Evolutionary conservation across 2,329 filamentous ascomycete genomes (phyloP).

Genomic region (Orbilia javanica): DNA sequence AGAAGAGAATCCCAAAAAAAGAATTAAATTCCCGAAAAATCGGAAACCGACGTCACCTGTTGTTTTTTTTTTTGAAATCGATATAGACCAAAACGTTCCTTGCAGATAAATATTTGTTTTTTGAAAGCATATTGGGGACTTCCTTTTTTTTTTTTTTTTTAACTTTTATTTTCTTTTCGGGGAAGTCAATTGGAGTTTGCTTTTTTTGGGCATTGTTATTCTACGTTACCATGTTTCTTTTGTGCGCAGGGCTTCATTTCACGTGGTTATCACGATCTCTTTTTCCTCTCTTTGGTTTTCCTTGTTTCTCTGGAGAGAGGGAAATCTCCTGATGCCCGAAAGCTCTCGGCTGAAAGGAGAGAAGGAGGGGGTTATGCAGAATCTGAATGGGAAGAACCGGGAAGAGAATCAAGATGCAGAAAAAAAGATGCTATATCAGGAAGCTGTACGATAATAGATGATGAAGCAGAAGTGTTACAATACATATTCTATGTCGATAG

Average conservation of each 20-base stretch:
- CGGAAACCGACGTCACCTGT: conserved; percentile 27
- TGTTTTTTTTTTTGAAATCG: conserved; percentile 30
- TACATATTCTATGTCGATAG: neutral
- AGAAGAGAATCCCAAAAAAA: neutral
- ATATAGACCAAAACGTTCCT: conserved; percentile 35
- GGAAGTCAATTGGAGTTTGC: conserved; percentile 37
- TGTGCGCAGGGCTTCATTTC: conserved; percentile 16
- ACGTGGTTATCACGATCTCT: conserved; percentile 35
- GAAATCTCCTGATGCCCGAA: conserved; percentile 13
- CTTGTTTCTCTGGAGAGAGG: no score
- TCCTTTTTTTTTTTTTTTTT: no score
- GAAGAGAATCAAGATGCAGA: conserved; percentile 7
- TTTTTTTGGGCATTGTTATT: neutral
- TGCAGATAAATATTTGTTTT: conserved; percentile 32
- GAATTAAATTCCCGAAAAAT: neutral
- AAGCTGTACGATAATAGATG: conserved; percentile 44
- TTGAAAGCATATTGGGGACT: neutral
- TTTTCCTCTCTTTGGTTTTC: conserved; percentile 3
- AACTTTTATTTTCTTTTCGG: neutral
- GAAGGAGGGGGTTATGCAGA: neutral
- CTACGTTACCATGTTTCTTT: conserved; percentile 14
- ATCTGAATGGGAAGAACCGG: neutral
- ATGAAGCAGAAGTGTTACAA: conserved; percentile 1
- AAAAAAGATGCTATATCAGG: conserved; percentile 14
- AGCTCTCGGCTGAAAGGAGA: conserved; percentile 23